These are phyloP conservation scores for Fusarium sp. DNA, from an alignment of 2,329 filamentous ascomycete genomes.

Conservation along the genomic window DNA sequence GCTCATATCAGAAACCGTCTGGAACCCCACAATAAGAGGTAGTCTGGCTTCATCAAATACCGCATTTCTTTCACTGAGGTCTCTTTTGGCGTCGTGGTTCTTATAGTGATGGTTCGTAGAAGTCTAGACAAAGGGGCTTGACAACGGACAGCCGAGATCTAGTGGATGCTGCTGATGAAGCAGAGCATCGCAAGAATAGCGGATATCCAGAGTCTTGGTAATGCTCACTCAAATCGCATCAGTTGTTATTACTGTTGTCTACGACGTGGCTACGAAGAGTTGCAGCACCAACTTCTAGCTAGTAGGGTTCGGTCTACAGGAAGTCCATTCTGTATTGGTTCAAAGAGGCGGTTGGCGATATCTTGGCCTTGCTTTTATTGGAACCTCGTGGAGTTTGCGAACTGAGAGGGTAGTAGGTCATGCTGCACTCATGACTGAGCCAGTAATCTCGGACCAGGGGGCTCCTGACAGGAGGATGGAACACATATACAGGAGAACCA, in stretches of 20 bases:
- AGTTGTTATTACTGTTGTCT: too few species aligned
- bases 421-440: not conserved
- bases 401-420: not conserved
- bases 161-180: too few species aligned
- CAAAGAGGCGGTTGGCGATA: fast-evolving
- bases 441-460: not conserved
- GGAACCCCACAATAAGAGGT: too few species aligned
- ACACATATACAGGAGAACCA: not conserved
- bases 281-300: not conserved
- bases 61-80: fast-evolving
- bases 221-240: fast-evolving
- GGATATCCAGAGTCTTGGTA: not conserved
- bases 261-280: not conserved
- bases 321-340: not conserved
- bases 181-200: not conserved
- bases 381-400: fast-evolving
- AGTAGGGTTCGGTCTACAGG: not conserved
- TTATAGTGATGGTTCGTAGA: too few species aligned
- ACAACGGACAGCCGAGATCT: not conserved
- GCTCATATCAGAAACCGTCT: not conserved
- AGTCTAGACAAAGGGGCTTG: too few species aligned
- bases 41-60: not conserved
- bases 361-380: fast-evolving
- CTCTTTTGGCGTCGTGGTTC: not conserved
- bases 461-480: not conserved